Percentiles rank a stretch among this genome's conserved stretches.
Conservation (phyloP, 2,329 filamentous ascomycete species). For the Chaetomiaceae sp. region DNA sequence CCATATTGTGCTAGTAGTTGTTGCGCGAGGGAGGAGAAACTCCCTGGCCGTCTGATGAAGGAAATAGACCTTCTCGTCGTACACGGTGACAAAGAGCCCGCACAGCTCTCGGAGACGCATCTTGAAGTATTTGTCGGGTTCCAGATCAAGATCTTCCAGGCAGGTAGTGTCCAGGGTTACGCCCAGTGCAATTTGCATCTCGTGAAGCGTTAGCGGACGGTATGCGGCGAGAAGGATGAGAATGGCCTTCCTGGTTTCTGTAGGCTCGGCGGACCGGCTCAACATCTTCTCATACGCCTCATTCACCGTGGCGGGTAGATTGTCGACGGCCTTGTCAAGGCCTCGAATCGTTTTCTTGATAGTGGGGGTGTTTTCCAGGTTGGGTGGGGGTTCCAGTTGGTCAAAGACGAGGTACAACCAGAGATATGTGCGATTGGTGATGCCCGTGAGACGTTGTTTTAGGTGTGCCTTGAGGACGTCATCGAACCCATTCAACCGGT, state of each 20-base stretch:
- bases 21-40: slow-evolving; percentile 29
- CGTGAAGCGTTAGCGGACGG: slow-evolving; percentile 13
- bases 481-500: no score
- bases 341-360: no score
- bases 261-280: slow-evolving; percentile 6
- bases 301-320: slow-evolving; percentile 27
- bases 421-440: slow-evolving; percentile 32
- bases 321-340: background rate
- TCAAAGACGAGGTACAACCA: slow-evolving; percentile 34
- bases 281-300: slow-evolving; percentile 29
- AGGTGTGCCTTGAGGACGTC: slow-evolving; percentile 6
- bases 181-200: slow-evolving; percentile 19
- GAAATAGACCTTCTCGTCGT: slow-evolving; percentile 19
- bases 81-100: slow-evolving; percentile 27
- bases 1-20: no score
- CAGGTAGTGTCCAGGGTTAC: background rate
- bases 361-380: no score
- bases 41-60: slow-evolving; percentile 30
- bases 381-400: no score
- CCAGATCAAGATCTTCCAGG: slow-evolving; percentile 5
- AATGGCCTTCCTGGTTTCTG: slow-evolving; percentile 8
- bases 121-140: slow-evolving; percentile 19
- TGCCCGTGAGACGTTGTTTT: slow-evolving; percentile 16
- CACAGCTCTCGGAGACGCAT: slow-evolving; percentile 21
- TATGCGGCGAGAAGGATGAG: slow-evolving; percentile 14